phyloP scores from a whole-genome alignment of 2,329 filamentous ascomycete species.

The Fusarium compactum region DNA sequence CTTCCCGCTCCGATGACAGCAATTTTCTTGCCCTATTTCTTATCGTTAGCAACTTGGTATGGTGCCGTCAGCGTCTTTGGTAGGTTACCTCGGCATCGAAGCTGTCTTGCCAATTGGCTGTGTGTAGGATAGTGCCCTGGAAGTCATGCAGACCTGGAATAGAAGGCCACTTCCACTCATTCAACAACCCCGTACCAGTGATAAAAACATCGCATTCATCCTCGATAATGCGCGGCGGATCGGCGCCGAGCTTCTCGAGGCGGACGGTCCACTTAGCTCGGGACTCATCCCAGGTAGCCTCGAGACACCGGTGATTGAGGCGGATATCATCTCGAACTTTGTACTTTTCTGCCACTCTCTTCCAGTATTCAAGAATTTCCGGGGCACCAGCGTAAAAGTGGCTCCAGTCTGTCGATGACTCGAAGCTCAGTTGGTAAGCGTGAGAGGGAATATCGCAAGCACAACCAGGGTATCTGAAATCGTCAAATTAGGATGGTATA shows the following conservation, averaged over 20 bases:
- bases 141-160: conserved; percentile 64
- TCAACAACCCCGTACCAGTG: conserved; percentile 33
- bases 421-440: conserved; percentile 21
- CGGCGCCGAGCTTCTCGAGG: background rate
- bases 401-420: conserved; percentile 17
- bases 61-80: too few species aligned
- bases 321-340: conserved; percentile 22
- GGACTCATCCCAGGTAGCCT: too few species aligned
- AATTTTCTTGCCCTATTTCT: conserved; percentile 7
- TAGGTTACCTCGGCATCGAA: background rate
- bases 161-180: conserved; percentile 57
- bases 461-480: too few species aligned
- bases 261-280: too few species aligned
- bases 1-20: conserved; percentile 23
- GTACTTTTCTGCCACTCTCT: conserved; percentile 33
- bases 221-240: too few species aligned
- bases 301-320: too few species aligned
- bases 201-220: conserved; percentile 41
- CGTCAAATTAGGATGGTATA: too few species aligned
- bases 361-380: conserved; percentile 42
- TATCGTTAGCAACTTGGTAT: too few species aligned
- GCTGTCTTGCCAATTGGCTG: background rate
- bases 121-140: conserved; percentile 52
- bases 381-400: conserved; percentile 11
- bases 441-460: conserved; percentile 3